These are phyloP conservation scores for Monilinia polystroma DNA, from an alignment of 2,329 filamentous ascomycete genomes.

Conservation along the genomic window DNA sequence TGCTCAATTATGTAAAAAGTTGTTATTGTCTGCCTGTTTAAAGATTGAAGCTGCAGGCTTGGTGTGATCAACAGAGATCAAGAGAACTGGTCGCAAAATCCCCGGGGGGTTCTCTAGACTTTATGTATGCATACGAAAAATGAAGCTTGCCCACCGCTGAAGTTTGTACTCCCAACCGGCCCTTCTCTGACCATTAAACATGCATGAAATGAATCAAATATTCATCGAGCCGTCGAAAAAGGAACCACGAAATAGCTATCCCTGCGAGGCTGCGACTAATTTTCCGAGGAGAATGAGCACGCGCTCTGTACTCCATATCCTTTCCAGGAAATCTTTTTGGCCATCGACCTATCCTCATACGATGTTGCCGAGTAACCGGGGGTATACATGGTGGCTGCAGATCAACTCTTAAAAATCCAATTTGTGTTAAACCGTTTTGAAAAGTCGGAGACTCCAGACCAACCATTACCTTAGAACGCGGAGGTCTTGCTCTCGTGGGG, in stretches of 20 bases:
- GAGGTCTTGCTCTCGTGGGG: slow-evolving; percentile 19
- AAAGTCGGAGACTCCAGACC: not conserved
- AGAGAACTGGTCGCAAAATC: not conserved
- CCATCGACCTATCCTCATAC: not conserved
- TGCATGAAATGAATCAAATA: slow-evolving; percentile 4
- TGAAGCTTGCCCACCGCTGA: not conserved
- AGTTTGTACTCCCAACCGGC: slow-evolving; percentile 4
- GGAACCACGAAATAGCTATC: slow-evolving; percentile 13
- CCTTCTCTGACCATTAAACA: slow-evolving; percentile 17
- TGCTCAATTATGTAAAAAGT: slow-evolving; percentile 12
- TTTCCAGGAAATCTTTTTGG: slow-evolving; percentile 8
- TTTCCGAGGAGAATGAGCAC: slow-evolving; percentile 15
- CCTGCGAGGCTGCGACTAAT: slow-evolving; percentile 2
- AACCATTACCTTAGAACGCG: not conserved
- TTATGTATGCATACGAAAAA: slow-evolving; percentile 13
- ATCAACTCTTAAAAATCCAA: not conserved
- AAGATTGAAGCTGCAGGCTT: slow-evolving; percentile 10
- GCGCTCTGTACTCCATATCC: slow-evolving; percentile 16
- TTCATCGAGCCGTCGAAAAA: slow-evolving; percentile 4
- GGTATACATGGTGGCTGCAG: slow-evolving; percentile 9
- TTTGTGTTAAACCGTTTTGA: not conserved
- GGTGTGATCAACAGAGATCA: slow-evolving; percentile 10
- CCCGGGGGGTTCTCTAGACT: slow-evolving; percentile 6
- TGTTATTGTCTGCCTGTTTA: slow-evolving; percentile 9
- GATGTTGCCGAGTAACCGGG: slow-evolving; percentile 7